Evolutionary conservation across 352 stramenopile species (phyloP), one percentile per base, ranked within the genome.

Genomic region (Thalassiosira livingstoniorum): DNA sequence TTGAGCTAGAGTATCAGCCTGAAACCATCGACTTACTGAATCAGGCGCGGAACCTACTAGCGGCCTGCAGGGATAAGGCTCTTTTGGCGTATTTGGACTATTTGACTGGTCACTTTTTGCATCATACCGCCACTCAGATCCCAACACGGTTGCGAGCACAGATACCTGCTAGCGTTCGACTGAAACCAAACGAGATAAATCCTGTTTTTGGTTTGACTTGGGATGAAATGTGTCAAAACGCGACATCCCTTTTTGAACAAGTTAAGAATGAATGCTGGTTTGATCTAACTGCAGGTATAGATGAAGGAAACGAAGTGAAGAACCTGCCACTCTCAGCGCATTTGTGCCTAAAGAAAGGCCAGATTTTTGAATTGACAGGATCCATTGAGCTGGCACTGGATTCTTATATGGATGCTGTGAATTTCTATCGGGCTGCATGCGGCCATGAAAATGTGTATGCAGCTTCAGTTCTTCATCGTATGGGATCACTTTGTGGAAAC

Each of bases 241-340:
- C 60, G 35, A 37, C 85, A 4, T 67, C 65, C 29, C 66, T 85
- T 37, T 81, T 83, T 63, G 71, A 88, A 29, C 75, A 85, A 77
- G 82, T 88, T 32, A 85, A 85, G 72, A 80, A 82, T 77, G 75
- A 80, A 64, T 85, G 76, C 27, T 85, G 82, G 82, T 88, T 88
- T 80, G 82, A 88, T 64, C 69, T 68, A 66, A n/a, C 68, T 15
- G 65, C 78, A 54, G 82, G 53, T 5, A 65, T 68, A 55, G 67
- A 81, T 31, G 45, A 75, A 29, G 42, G 47, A 27, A 75, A 88
- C 68, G 71, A 88, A 39, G 53, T 88, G 1, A 88, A 88, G 31
- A 61, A 88, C 64, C 72, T 88, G 5, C 82, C 82, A 54, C 45
- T 88, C 21, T 85, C 71, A 13, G 82, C 71, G 32, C 82, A 88